Conservation (phyloP, 345 rosid species). For the Diplotaxis tenuifolia region DNA sequence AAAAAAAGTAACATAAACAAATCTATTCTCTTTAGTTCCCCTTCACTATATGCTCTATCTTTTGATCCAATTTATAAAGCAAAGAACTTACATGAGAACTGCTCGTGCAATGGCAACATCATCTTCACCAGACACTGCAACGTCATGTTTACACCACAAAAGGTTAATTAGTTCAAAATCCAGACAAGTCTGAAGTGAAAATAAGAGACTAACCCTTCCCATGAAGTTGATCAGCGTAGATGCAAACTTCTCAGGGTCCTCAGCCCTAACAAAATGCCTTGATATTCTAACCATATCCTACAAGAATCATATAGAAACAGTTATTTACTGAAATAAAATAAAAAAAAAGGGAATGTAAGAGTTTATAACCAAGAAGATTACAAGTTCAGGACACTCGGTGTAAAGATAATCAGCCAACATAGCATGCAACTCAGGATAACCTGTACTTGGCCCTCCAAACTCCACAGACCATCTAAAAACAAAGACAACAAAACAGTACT, state of each 20-base stretch:
- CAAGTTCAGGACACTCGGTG: conserved; percentile 89
- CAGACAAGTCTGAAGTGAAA: background rate
- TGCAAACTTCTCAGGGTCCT: conserved; percentile 67
- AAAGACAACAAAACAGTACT: background rate
- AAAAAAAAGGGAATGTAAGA: background rate
- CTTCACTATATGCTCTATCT: background rate
- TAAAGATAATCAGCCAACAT: conserved; percentile 88
- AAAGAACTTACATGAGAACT: conserved; percentile 58
- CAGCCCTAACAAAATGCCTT: conserved; percentile 82
- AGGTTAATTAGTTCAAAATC: background rate
- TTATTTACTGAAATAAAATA: background rate
- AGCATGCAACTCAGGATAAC: conserved; percentile 72
- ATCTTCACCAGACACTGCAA: conserved; percentile 98
- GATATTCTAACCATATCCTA: conserved; percentile 92
- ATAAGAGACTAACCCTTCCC: conserved; percentile 66
- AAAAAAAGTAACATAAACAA: background rate
- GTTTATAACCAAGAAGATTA: conserved; percentile 31
- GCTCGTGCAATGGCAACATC: conserved; percentile 89
- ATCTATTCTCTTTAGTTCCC: conserved; percentile 1
- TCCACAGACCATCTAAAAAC: conserved; percentile 82
- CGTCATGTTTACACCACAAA: conserved; percentile 9
- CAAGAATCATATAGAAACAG: conserved; percentile 12
- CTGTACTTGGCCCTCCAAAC: conserved; percentile 67
- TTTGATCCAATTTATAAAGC: background rate
- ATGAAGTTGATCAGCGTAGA: conserved; percentile 71